Base-by-base conservation (phyloP, 352 stramenopile genomes). In the Pythium folliculosum region DNA sequence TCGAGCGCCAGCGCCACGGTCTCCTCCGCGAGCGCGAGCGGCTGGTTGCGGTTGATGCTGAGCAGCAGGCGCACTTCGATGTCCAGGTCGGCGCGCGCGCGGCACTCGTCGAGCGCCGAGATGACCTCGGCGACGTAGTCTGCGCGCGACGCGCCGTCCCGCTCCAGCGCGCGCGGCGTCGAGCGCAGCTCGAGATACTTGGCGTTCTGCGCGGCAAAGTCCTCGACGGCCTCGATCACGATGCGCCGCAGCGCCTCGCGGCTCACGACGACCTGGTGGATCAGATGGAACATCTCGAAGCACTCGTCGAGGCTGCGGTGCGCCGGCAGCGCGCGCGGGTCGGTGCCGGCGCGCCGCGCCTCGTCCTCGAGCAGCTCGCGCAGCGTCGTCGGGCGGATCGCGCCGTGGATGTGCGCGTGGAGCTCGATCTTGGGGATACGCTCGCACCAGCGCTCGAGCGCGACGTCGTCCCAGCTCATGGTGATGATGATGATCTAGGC, bases 391-490 rank as follows among this genome's bases (percentile, higher is more conserved):
- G 78, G 71, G 13, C 88, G 84, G 60, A 95, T 88, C 25, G 80
- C 92, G 12, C 90, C 90, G 64, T 96, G 86, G 64, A 97, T 91
- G 71, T 97, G 88, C 40, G 90, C 88, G 64, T 97, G 90, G 30
- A 97, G 74, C 78, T 97, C 86, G 44, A 92, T 77, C 77, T 95
- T 95, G 21, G 84, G 82, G 51, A 95, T 67, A n/a, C 49, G 61
- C 51, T 70, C 62, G 73, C 83, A 90, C 64, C 86, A 92, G 32
- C 44, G 60, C 27, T 75, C 67, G 14, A 87, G 70, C 44, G 8
- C 52, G 14, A 12, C 14, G 45, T 71, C 63, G 32, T 76, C 69
- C 63, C 61, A 70, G 35, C 30, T 22, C 66, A 72, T 72, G 47
- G 44, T 52, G 25, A 30, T n/a, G n/a, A n/a, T n/a, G n/a, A n/a